Conservation (phyloP, 805 yeast species). For the Wickerhamiella azymoides region DNA sequence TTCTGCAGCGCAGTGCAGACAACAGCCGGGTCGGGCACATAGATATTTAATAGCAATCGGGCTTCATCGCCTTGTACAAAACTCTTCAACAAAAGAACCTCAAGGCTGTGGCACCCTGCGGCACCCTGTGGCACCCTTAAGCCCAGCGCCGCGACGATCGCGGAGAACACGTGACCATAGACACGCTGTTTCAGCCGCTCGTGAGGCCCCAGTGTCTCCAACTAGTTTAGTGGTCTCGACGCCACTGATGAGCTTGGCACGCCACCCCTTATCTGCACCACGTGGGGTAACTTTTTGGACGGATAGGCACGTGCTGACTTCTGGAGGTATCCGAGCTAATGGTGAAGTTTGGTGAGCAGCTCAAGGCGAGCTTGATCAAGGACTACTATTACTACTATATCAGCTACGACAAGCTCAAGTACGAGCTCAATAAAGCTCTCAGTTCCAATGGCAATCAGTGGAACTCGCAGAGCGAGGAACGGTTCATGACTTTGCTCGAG, state of each 20-base stretch:
- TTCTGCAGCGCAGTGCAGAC: no score
- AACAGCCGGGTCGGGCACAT: no score
- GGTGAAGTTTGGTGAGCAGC: slow-evolving; percentile 97
- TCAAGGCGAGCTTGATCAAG: slow-evolving; percentile 75
- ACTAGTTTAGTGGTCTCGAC: not conserved
- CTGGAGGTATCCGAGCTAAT: not conserved
- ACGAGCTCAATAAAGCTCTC: slow-evolving; percentile 57
- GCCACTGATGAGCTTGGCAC: no score
- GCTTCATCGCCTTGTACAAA: no score
- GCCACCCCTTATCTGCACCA: not conserved
- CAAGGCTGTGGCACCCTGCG: no score
- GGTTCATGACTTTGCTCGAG: slow-evolving; percentile 62
- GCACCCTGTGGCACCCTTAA: no score
- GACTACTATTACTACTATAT: slow-evolving; percentile 86
- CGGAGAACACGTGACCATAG: no score
- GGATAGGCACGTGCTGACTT: slow-evolving; percentile 7
- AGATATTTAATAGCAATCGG: no score
- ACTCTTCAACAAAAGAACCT: no score
- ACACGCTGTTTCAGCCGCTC: not conserved
- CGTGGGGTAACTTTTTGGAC: not conserved
- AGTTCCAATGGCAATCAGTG: slow-evolving; percentile 42
- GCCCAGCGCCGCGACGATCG: no score
- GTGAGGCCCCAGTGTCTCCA: not conserved
- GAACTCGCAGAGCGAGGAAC: slow-evolving; percentile 69
- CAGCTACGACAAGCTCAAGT: slow-evolving; percentile 80